These are phyloP conservation scores for Apocynum venetum DNA, from an alignment of 257 asterid species.

Conservation along the genomic window DNA sequence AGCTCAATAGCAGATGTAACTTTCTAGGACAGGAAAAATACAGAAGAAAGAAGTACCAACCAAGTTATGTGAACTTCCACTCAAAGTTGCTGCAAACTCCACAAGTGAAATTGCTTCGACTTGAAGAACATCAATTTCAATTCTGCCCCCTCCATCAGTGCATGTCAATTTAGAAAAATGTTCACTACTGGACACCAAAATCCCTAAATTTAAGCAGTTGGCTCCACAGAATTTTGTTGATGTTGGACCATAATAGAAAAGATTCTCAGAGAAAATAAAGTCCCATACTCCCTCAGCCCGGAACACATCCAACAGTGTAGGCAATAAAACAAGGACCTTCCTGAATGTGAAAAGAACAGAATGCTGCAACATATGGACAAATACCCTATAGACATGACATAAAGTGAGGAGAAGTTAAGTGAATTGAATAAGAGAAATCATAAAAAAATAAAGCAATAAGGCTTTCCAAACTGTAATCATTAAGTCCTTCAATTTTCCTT, in stretches of 20 bases:
- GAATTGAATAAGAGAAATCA: conserved; percentile 6
- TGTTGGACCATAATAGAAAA: conserved; percentile 77
- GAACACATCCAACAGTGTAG: conserved; percentile 71
- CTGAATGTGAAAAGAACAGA: conserved; percentile 62
- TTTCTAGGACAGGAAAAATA: conserved; percentile 10
- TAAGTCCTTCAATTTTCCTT: neutral
- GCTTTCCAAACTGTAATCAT: neutral
- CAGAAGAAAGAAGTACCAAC: conserved; percentile 48
- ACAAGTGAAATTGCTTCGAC: conserved; percentile 69
- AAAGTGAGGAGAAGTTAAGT: conserved; percentile 15
- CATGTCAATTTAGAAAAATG: conserved; percentile 33
- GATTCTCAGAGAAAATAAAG: conserved; percentile 92
- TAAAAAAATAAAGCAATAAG: conserved; percentile 1
- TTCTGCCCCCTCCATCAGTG: conserved; percentile 23
- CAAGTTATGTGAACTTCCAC: conserved; percentile 85
- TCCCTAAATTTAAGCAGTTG: conserved; percentile 24
- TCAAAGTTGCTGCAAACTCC: conserved; percentile 81
- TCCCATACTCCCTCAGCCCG: conserved; percentile 97
- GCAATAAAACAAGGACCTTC: conserved; percentile 63
- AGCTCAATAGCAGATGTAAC: neutral
- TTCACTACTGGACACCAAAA: conserved; percentile 30
- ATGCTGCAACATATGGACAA: conserved; percentile 71
- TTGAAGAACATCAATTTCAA: conserved; percentile 56
- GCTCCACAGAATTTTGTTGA: conserved; percentile 46
- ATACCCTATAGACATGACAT: conserved; percentile 52